Base-by-base conservation (phyloP, 306 rosid genomes). In the Datisca glomerata region DNA sequence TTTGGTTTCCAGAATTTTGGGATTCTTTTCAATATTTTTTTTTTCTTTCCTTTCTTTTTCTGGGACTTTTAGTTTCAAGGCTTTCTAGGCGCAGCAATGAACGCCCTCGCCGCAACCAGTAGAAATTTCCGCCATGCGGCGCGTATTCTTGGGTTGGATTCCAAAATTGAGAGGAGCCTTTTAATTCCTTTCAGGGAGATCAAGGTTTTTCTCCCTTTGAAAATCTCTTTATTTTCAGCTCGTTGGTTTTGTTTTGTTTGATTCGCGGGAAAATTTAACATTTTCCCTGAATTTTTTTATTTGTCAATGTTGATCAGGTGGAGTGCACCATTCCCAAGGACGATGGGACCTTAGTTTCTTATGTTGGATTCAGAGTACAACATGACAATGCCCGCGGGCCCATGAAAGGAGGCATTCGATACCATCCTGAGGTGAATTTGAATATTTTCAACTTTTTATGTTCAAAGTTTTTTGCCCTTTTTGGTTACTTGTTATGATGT, bases 321-420 rank as follows among this genome's bases (percentile, higher is more conserved):
- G 87, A 78, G 54, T 78, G 87, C 67, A 78, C 79, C 57, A 78
- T 78, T 12, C 87, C 87, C 0, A 78, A 67, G 44, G 87, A 78
- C 47, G 87, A 78, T 39, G 87, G 87, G 16, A 78, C 58, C 6
- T 39, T 78, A 61, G 79, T 55, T 1, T 70, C 87, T 4, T 74
- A 57, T 51, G 62, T 78, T 32, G 87, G 87, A 13, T 78, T 70
- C 51, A 64, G 87, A 56, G 71, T 78, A 12, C 87, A 78, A 31
- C 87, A 78, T 48, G 87, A 78, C 44, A 78, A 78, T 61, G 82
- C 87, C 42, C 79, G 87, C 64, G 87, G 87, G 11, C 82, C 87
- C 19, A 78, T 78, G 87, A 78, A 78, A 42, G 87, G 87, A 43
- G 87, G 87, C 24, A 74, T 78, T 65, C 60, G 87, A 64, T 78